Evolutionary conservation across 106 monocot genomes (phyloP).

Genomic region (Dendrobium huoshanense): DNA sequence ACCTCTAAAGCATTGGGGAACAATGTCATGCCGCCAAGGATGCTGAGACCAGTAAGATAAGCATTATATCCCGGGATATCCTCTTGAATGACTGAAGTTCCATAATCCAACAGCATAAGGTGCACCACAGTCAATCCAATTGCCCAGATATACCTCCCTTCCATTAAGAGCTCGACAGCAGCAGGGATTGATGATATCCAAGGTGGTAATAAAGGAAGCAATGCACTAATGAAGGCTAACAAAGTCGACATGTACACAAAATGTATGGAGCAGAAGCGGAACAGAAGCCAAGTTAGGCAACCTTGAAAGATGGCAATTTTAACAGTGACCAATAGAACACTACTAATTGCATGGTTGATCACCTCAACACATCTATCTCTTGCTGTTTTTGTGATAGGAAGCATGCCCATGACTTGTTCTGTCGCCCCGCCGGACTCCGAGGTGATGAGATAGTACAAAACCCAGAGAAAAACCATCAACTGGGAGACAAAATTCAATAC

Average conservation of each 20-base stretch:
- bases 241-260: constrained; percentile 58
- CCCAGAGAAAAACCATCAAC: constrained; percentile 62
- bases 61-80: constrained; percentile 55
- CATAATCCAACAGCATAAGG: constrained; percentile 58
- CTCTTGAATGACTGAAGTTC: constrained; percentile 52
- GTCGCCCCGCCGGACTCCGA: constrained; percentile 49
- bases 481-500: constrained; percentile 63
- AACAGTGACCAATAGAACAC: constrained; percentile 51
- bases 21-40: constrained; percentile 63
- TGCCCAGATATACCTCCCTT: constrained; percentile 45
- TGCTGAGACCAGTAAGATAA: constrained; percentile 65
- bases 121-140: constrained; percentile 25
- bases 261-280: constrained; percentile 53
- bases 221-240: constrained; percentile 35
- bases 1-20: constrained; percentile 71
- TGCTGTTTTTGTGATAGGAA: constrained; percentile 42
- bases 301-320: constrained; percentile 60
- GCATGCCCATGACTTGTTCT: constrained; percentile 48
- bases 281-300: constrained; percentile 57
- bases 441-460: constrained; percentile 62
- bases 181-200: constrained; percentile 61
- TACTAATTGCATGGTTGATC: constrained; percentile 57
- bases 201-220: constrained; percentile 42
- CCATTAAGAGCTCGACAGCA: constrained; percentile 38
- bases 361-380: constrained; percentile 46